Base-by-base conservation (phyloP, 306 rosid species). In the Quercus engelmannii region DNA sequence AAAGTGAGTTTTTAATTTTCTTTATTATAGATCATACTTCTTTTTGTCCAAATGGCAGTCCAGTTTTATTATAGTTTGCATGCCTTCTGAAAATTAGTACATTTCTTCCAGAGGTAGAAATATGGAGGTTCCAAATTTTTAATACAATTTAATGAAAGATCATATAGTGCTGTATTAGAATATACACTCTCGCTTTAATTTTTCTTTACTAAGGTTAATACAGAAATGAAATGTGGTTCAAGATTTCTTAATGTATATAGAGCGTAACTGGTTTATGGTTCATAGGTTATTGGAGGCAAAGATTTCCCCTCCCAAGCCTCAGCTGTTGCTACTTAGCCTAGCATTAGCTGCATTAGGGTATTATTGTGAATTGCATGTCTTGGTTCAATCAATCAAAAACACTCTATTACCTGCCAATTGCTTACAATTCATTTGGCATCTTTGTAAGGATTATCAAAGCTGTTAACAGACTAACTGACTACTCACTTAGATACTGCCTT, bases 1-100 rank as follows among this genome's bases (percentile, higher is more conserved):
- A 69, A 94, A 91, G 99, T 92, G 71, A 90, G 97, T 86, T 25
- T 73, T 17, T 59, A 72, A 70, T 58, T 77, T 83, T n/a, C n/a
- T 74, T 12, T 23, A 26, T 30, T 75, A 11, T 23, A n/a, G 9
- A 31, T 38, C 28, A 23, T 68, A 17, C 54, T 71, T 71, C 26
- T 70, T 7, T 21, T 31, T 74, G 23, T 73, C 28, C 43, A 2
- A 26, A 30, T 30, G 31, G 41, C 14, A 41, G 31, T 14, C 1
- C 3, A 4, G 55, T 23, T 21, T 58, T 35, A 31, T 59, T 78
- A 11, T 46, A 65, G 55, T 10, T 12, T 43, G 6, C 49, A 18
- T 30, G 8, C 43, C n/a, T 64, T 64, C n/a, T 64, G 70, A 17
- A 0, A 1, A 35, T 64, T 13, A 64, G 4, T 15, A 30, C 70